Base-by-base conservation (phyloP, 176 grass and related monocot species). In the Pontederia crassipes region DNA sequence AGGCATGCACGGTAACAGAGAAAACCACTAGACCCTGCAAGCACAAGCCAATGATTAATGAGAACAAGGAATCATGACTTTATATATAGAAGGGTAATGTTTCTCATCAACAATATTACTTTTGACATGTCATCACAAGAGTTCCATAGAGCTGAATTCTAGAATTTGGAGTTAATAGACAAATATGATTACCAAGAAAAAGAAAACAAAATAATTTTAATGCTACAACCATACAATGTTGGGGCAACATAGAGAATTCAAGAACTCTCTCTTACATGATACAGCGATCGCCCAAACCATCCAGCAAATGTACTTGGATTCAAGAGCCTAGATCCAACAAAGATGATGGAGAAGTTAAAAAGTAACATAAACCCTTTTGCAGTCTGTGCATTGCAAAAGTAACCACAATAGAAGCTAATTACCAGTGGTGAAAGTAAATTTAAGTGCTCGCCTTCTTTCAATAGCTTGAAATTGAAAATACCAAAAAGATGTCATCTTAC, bases 261-360 rank as follows among this genome's bases (percentile, higher is more conserved):
- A 70, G 32, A 61, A 52, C 65, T 57, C 2, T 46, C 63, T 67
- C 74, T 84, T 89, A 96, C 86, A 80, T 96, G 91, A 59, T 96
- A 96, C 20, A 96, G 24, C 26, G 91, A 90, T 8, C 80, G 70
- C 48, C 75, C 91, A 78, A 95, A 95, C 91, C 86, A 95, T 90
- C 78, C 86, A 70, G 66, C 76, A 80, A 90, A 95, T 53, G 86
- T 95, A 84, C 78, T 75, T 59, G 58, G 78, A 53, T 87, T 95
- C 66, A 95, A 67, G 62, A 85, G 72, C 78, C 91, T 95, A 77
- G 14, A 56, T 47, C 13, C 35, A 69, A 69, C 4, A 54, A 54
- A 32, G 50, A 40, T 15, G 27, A 28, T 14, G 32, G 32, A 40
- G 32, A 40, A 40, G 32, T 40, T 40, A 40, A 40, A 40, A 40